Conservation (phyloP, 441 rosid genomes). For the Raphanus hybrid region DNA sequence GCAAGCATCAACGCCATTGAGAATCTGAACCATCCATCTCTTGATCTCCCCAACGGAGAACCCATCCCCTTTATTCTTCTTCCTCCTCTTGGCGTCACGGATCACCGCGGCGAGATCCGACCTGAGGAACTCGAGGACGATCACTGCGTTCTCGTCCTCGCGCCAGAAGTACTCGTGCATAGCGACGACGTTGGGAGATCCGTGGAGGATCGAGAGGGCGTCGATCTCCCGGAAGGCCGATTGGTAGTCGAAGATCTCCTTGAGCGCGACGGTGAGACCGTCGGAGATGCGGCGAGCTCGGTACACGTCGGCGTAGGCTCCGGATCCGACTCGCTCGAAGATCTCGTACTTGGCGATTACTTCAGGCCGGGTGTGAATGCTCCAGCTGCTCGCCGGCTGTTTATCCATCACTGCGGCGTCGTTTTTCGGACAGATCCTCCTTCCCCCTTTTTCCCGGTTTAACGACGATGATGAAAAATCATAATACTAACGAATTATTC, state of each 20-base stretch:
- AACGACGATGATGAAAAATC: too few relatives aligned
- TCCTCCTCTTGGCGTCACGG: constrained; percentile 55
- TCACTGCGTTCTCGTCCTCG: constrained; percentile 92
- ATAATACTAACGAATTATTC: too few relatives aligned
- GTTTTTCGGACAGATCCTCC: too few relatives aligned
- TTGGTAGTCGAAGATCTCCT: constrained; percentile 96
- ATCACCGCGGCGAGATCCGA: constrained; percentile 75
- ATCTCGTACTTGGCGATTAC: constrained; percentile 83
- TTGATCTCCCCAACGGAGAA: constrained; percentile 61
- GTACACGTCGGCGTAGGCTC: constrained; percentile 96
- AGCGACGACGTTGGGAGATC: constrained; percentile 73
- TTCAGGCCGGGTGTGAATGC: constrained; percentile 91
- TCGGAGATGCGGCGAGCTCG: constrained; percentile 82
- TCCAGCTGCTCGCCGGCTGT: constrained; percentile 85
- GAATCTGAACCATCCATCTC: constrained; percentile 96
- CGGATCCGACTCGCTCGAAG: constrained; percentile 88
- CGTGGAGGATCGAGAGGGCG: constrained; percentile 72
- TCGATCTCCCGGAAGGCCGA: constrained; percentile 95
- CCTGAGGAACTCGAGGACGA: constrained; percentile 82
- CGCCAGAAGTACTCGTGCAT: constrained; percentile 94
- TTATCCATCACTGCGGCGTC: constrained; percentile 45
- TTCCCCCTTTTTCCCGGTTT: too few relatives aligned
- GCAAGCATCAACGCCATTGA: constrained; percentile 74
- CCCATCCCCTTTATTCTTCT: neutral
- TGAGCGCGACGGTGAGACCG: constrained; percentile 78